Conservation (phyloP, 2,329 filamentous ascomycete genomes). For the Didymella exigua region DNA sequence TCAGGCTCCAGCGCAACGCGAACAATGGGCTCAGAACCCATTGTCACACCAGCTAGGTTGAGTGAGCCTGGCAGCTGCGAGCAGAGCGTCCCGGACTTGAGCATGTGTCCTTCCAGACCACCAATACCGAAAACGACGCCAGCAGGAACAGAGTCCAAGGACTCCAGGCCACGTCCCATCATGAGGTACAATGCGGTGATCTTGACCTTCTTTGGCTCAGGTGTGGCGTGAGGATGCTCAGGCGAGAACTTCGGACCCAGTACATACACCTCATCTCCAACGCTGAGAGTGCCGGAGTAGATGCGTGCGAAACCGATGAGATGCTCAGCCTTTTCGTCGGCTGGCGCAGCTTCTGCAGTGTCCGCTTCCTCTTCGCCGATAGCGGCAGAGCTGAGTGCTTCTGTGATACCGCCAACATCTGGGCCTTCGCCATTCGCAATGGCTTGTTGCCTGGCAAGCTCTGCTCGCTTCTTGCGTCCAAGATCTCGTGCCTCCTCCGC, state of each 20-base stretch:
- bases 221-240: conserved; percentile 71
- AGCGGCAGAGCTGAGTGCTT: conserved; percentile 65
- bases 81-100: conserved; percentile 94
- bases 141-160: conserved; percentile 81
- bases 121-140: conserved; percentile 95
- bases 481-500: conserved; percentile 90
- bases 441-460: conserved; percentile 80
- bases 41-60: conserved; percentile 85
- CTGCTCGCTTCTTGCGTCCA: conserved; percentile 84
- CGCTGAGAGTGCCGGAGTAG: conserved; percentile 86
- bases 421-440: conserved; percentile 51
- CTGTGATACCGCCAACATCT: conserved; percentile 60
- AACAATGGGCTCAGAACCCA: conserved; percentile 87
- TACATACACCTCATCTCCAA: conserved; percentile 90
- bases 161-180: conserved; percentile 89
- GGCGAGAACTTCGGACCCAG: conserved; percentile 93
- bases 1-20: conserved; percentile 93
- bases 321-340: conserved; percentile 77
- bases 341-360: conserved; percentile 50
- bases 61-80: conserved; percentile 83
- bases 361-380: conserved; percentile 53
- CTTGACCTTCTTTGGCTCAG: conserved; percentile 79
- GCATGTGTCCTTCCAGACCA: conserved; percentile 87
- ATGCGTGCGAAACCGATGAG: conserved; percentile 93
- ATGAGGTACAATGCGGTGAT: conserved; percentile 91